Conservation (phyloP, 1,284 basidiomycete species). For the Cryptococcus sp. region DNA sequence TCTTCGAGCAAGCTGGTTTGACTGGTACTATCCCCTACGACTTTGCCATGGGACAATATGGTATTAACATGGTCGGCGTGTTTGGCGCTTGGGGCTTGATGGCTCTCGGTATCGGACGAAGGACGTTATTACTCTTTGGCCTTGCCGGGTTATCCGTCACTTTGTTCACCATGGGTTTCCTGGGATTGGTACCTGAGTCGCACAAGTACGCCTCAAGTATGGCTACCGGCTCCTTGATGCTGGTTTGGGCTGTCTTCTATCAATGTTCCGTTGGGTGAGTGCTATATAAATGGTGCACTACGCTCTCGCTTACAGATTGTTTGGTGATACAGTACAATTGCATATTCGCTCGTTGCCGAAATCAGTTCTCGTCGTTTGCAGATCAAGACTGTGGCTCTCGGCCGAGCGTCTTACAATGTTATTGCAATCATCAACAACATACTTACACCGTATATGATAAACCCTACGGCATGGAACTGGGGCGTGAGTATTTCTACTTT, state of each 20-base stretch:
- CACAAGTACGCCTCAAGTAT: constrained; percentile 32
- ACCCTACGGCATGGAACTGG: constrained; percentile 55
- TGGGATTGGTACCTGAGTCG: constrained; percentile 49
- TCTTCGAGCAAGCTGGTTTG: constrained; percentile 55
- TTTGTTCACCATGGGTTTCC: constrained; percentile 56
- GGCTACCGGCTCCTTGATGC: constrained; percentile 54
- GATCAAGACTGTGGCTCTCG: constrained; percentile 59
- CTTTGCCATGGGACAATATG: constrained; percentile 51
- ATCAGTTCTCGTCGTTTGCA: constrained; percentile 55
- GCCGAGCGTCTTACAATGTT: constrained; percentile 51
- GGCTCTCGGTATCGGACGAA: constrained; percentile 52
- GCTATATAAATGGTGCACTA: not conserved
- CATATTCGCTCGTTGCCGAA: constrained; percentile 56
- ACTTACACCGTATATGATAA: constrained; percentile 56
- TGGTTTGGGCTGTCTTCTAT: constrained; percentile 53
- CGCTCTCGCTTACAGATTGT: not conserved
- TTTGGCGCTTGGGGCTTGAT: constrained; percentile 51
- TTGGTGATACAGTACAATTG: constrained; percentile 19
- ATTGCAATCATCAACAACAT: constrained; percentile 53
- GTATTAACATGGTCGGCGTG: constrained; percentile 41
- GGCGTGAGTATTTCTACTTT: constrained; percentile 23
- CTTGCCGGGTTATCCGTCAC: constrained; percentile 52
- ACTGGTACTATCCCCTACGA: constrained; percentile 48
- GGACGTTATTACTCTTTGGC: constrained; percentile 55
- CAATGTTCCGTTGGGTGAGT: constrained; percentile 50